Conservation (phyloP, 75 land plant genomes). For the Cryptomeria japonica region DNA sequence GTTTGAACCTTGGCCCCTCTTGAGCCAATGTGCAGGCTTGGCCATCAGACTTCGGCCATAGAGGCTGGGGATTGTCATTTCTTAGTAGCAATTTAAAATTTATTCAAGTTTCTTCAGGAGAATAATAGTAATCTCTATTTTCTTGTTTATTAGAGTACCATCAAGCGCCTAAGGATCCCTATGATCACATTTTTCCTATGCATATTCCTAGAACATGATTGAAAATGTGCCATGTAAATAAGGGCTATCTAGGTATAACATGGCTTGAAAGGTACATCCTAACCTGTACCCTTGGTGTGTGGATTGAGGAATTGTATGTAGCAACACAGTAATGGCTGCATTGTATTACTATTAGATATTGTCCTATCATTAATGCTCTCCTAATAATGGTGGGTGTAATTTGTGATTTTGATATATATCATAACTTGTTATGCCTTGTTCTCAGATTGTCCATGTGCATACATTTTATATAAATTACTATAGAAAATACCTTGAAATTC, state of each 20-base stretch:
- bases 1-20: neutral
- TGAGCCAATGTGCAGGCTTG: neutral
- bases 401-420: neutral
- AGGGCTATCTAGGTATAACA: neutral
- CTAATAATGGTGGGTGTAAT: neutral
- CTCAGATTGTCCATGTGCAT: neutral
- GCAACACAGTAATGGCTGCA: neutral
- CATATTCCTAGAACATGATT: neutral
- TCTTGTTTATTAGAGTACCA: neutral
- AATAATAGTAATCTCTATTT: neutral
- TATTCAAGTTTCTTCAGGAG: neutral
- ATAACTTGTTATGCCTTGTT: neutral
- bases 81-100: neutral
- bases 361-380: neutral
- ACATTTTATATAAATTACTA: neutral
- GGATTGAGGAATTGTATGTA: neutral
- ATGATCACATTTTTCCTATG: neutral
- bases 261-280: neutral
- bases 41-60: neutral
- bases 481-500: neutral
- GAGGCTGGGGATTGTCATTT: neutral
- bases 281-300: neutral
- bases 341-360: slow-evolving; percentile 1
- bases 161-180: neutral
- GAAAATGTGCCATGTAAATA: neutral